These are phyloP conservation scores for Mycena chlorophos DNA, from an alignment of 768 basidiomycete species.

Conservation along the genomic window DNA sequence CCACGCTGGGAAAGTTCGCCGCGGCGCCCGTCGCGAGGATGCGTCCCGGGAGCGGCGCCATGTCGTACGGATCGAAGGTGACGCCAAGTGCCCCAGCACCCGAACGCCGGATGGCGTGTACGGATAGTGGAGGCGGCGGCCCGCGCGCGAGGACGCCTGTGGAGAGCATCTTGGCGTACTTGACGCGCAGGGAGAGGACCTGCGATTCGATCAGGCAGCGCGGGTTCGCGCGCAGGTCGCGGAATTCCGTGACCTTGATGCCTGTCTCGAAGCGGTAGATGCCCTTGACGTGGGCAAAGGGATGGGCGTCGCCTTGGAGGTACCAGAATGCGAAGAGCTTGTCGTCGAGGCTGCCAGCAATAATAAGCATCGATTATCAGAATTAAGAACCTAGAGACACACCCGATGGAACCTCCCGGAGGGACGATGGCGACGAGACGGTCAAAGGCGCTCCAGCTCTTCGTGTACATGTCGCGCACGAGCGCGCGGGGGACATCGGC, in stretches of 20 bases:
- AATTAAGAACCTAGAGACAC: slow-evolving; percentile 27
- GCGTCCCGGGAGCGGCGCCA: slow-evolving; percentile 60
- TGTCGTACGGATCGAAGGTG: slow-evolving; percentile 79
- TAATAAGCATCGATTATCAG: slow-evolving; percentile 5
- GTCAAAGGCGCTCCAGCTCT: slow-evolving; percentile 91
- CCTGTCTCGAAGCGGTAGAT: slow-evolving; percentile 88
- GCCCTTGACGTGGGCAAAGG: slow-evolving; percentile 78
- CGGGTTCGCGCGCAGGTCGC: slow-evolving; percentile 86
- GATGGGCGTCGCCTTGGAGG: slow-evolving; percentile 74
- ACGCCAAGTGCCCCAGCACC: slow-evolving; percentile 55
- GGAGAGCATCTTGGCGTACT: slow-evolving; percentile 73
- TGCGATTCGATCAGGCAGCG: slow-evolving; percentile 84
- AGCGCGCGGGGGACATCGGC: slow-evolving; percentile 82
- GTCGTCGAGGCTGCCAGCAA: slow-evolving; percentile 69
- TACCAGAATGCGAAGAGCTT: slow-evolving; percentile 91
- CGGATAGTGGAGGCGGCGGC: slow-evolving; percentile 18
- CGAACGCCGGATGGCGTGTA: slow-evolving; percentile 5
- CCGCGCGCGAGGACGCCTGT: slow-evolving; percentile 60
- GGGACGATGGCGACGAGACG: slow-evolving; percentile 85
- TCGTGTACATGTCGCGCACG: slow-evolving; percentile 89
- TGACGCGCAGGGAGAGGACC: slow-evolving; percentile 76
- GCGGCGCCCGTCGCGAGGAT: slow-evolving; percentile 77
- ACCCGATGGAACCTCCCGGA: slow-evolving; percentile 90
- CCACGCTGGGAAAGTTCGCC: slow-evolving; percentile 80
- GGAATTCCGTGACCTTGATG: slow-evolving; percentile 84